Conservation (phyloP, 2,329 filamentous ascomycete species). For the Trichophyton mentagrophytes region DNA sequence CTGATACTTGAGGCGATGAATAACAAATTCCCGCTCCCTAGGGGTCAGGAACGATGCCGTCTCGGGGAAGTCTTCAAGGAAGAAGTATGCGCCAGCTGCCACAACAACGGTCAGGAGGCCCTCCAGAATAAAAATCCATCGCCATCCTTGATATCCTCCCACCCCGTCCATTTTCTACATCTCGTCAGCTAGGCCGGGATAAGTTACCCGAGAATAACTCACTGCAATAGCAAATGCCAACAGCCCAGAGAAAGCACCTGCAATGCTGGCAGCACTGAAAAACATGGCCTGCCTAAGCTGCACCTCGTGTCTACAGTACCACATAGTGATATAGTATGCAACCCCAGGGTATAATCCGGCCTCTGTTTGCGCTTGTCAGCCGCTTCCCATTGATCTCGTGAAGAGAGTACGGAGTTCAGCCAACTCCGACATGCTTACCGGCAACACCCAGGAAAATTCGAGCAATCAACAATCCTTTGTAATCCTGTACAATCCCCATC, state of each 20-base stretch:
- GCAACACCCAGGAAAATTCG: conserved; percentile 36
- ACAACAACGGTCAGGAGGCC: conserved; percentile 36
- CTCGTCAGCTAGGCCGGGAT: background rate
- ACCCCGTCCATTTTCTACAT: conserved; percentile 38
- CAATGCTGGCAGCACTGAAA: conserved; percentile 37
- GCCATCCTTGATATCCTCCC: conserved; percentile 35
- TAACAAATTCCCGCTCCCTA: conserved; percentile 28
- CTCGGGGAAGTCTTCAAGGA: conserved; percentile 36
- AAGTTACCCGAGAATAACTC: conserved; percentile 13
- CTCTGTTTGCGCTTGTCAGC: conserved; percentile 17
- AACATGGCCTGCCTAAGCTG: conserved; percentile 35
- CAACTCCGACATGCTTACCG: conserved; percentile 12
- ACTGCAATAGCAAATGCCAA: conserved; percentile 39
- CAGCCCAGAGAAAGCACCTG: conserved; percentile 42
- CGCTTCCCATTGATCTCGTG: background rate
- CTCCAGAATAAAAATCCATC: conserved; percentile 41
- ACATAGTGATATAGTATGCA: conserved; percentile 35
- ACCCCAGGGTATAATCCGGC: conserved; percentile 34
- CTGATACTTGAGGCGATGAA: conserved; percentile 28
- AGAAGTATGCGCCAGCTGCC: conserved; percentile 31
- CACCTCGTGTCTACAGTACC: conserved; percentile 34
- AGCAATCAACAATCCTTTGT: conserved; percentile 34
- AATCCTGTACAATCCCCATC: conserved; percentile 38
- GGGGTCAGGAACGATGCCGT: conserved; percentile 32
- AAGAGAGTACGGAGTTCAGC: background rate